Percentiles rank a stretch among this genome's conserved stretches.
Conservation (phyloP, 2,329 filamentous ascomycete species). For the Xylariomycetidae sp. region DNA sequence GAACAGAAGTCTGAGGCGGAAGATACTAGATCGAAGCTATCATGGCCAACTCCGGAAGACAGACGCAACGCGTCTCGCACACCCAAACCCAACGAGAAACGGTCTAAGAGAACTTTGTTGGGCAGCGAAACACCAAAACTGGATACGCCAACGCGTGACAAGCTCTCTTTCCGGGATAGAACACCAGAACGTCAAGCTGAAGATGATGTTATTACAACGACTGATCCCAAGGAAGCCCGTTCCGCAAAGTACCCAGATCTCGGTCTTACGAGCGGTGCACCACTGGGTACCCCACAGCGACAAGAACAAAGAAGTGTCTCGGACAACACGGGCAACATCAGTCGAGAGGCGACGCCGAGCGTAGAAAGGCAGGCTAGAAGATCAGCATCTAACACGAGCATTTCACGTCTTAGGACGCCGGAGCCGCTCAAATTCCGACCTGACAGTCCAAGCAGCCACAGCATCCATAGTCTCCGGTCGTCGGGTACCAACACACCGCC, state of each 20-base stretch:
- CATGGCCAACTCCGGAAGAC: constrained; percentile 37
- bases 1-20: constrained; percentile 18
- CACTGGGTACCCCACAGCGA: constrained; percentile 13
- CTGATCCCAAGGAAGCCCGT: constrained; percentile 15
- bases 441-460: constrained; percentile 57
- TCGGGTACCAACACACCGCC: constrained; percentile 57
- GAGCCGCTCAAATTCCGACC: constrained; percentile 54
- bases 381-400: constrained; percentile 49
- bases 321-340: constrained; percentile 27
- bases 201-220: constrained; percentile 6
- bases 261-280: constrained; percentile 8
- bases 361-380: constrained; percentile 30
- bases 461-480: constrained; percentile 45
- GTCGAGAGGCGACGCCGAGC: constrained; percentile 16
- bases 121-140: constrained; percentile 22
- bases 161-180: constrained; percentile 5
- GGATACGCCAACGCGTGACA: constrained; percentile 13
- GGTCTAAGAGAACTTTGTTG: constrained; percentile 17
- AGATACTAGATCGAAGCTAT: constrained; percentile 24
- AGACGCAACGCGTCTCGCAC: constrained; percentile 35
- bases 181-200: constrained; percentile 7
- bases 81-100: constrained; percentile 25
- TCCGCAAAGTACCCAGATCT: constrained; percentile 16
- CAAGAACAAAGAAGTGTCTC: constrained; percentile 33
- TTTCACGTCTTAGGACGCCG: constrained; percentile 47